Evolutionary conservation across 2,329 filamentous ascomycete species (phyloP).

Genomic region (Chaetomium olivaceum): DNA sequence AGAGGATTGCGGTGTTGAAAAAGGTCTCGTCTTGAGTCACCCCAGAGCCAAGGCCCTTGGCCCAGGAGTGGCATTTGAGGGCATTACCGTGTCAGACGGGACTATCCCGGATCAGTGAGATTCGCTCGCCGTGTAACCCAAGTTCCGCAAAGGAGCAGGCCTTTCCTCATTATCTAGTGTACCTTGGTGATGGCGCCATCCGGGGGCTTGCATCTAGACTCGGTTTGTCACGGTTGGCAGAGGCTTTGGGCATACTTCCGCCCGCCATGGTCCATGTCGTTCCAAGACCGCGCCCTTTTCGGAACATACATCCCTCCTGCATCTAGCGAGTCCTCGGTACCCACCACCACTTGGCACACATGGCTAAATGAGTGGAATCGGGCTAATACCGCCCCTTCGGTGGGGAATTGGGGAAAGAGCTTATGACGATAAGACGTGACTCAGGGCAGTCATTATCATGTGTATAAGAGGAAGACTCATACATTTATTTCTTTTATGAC

Average conservation of each 20-base stretch:
- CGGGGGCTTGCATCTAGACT: neutral
- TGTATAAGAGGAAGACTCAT: neutral
- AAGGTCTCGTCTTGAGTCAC: neutral
- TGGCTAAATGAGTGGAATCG: neutral
- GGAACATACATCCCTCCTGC: neutral
- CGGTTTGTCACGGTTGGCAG: constrained; percentile 20
- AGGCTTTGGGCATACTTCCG: neutral
- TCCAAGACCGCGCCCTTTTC: neutral
- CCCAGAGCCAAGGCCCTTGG: too few relatives aligned
- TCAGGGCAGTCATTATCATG: neutral
- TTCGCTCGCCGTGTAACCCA: neutral
- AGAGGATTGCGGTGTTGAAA: constrained; percentile 22
- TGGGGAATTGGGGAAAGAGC: too few relatives aligned
- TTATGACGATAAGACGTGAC: neutral
- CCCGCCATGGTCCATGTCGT: neutral
- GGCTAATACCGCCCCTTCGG: neutral
- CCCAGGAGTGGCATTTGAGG: too few relatives aligned
- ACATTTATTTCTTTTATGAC: neutral
- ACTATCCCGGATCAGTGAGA: neutral
- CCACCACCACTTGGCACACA: neutral
- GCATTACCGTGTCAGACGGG: neutral
- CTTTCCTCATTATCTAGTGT: neutral
- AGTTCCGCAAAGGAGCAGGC: neutral
- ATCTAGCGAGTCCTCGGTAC: neutral
- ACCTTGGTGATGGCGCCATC: neutral